Evolutionary conservation across 352 stramenopile genomes (phyloP).

Genomic region (Phytophthora boehmeriae): DNA sequence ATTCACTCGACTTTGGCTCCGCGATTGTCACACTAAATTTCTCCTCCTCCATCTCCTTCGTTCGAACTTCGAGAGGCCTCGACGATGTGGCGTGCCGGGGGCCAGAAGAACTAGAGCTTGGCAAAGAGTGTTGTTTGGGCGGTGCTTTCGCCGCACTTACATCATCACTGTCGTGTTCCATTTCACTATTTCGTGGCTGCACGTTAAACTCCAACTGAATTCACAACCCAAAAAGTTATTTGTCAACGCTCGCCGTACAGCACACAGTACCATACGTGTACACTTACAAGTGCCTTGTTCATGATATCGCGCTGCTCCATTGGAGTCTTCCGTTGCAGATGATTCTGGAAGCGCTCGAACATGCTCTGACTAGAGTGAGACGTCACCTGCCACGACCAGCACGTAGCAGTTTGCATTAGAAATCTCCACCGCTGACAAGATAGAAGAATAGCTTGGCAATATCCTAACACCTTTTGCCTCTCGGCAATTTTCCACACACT

Average conservation of each 20-base stretch:
- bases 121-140: not conserved
- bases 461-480: constrained; percentile 3
- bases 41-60: constrained; percentile 11
- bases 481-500: constrained; percentile 26
- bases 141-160: not conserved
- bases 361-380: constrained; percentile 49
- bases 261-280: not conserved
- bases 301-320: constrained; percentile 40
- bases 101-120: not conserved
- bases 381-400: constrained; percentile 31
- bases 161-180: not conserved
- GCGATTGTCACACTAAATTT: not conserved
- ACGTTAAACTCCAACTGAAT: too few relatives aligned
- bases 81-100: not conserved
- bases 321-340: constrained; percentile 42
- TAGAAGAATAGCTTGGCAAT: not conserved
- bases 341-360: constrained; percentile 59
- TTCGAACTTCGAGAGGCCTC: constrained; percentile 2
- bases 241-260: too few relatives aligned
- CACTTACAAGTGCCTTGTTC: constrained; percentile 31
- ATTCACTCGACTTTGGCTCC: constrained; percentile 11
- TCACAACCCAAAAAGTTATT: too few relatives aligned
- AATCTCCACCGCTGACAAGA: not conserved
- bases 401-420: not conserved
- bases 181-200: not conserved